These are phyloP conservation scores for Trypanosoma cruzi DNA, from an alignment of 208 protist species.

Conservation along the genomic window DNA sequence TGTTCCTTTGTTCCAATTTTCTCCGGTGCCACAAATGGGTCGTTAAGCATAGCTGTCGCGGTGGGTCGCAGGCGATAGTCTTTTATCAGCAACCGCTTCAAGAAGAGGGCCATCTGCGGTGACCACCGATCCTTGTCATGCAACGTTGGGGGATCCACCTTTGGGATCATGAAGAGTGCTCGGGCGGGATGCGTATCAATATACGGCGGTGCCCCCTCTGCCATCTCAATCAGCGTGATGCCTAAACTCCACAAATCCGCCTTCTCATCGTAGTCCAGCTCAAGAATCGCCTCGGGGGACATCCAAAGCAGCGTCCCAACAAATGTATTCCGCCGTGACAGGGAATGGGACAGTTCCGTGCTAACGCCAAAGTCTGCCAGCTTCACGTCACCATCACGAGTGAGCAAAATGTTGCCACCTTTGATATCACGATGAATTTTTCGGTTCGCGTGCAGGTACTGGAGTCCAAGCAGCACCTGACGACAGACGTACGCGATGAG, in stretches of 20 bases:
- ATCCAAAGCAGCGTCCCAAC: slow-evolving; percentile 94
- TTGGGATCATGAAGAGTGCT: slow-evolving; percentile 73
- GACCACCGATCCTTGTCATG: slow-evolving; percentile 86
- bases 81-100: slow-evolving; percentile 79
- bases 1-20: slow-evolving; percentile 64
- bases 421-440: slow-evolving; percentile 96
- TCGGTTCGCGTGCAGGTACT: slow-evolving; percentile 88
- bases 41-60: slow-evolving; percentile 74
- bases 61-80: slow-evolving; percentile 73
- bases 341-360: slow-evolving; percentile 75
- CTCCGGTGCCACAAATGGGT: slow-evolving; percentile 71
- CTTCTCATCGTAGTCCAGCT: slow-evolving; percentile 91
- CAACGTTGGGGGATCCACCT: slow-evolving; percentile 74
- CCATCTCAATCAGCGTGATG: slow-evolving; percentile 97
- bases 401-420: slow-evolving; percentile 93
- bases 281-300: slow-evolving; percentile 91
- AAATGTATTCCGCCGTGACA: slow-evolving; percentile 91
- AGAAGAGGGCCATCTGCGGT: slow-evolving; percentile 84
- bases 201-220: slow-evolving; percentile 93
- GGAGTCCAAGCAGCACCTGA: slow-evolving; percentile 80
- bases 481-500: slow-evolving; percentile 90
- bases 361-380: slow-evolving; percentile 93
- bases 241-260: slow-evolving; percentile 97
- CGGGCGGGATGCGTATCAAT: slow-evolving; percentile 86
- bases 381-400: slow-evolving; percentile 89